Conservation (phyloP, 495 filamentous ascomycete genomes). For the Penicillium longicatenatum region DNA sequence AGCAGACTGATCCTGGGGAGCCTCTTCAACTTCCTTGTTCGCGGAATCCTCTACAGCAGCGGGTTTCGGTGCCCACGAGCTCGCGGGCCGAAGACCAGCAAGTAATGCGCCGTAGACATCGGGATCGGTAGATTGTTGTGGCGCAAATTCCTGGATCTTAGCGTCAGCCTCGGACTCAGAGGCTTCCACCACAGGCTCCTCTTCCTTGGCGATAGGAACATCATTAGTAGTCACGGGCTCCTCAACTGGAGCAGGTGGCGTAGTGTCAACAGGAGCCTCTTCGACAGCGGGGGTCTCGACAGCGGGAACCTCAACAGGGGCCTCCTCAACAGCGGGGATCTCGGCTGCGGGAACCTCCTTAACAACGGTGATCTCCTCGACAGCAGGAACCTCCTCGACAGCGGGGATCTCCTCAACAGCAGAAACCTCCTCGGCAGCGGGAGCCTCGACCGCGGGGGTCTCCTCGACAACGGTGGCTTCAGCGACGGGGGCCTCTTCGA, state of each 20-base stretch:
- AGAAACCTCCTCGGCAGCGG: too few relatives aligned
- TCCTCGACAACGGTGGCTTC: neutral
- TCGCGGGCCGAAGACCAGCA: neutral
- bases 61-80: neutral
- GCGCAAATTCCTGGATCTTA: neutral
- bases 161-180: constrained; percentile 8
- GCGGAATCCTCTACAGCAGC: constrained; percentile 4
- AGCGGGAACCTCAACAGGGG: neutral
- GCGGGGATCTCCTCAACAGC: too few relatives aligned
- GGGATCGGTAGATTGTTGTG: neutral
- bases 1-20: constrained; percentile 1
- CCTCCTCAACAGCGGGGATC: constrained; percentile 11
- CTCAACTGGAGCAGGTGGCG: constrained; percentile 10
- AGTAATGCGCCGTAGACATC: constrained; percentile 18
- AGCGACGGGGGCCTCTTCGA: neutral
- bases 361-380: constrained; percentile 8
- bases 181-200: neutral
- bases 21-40: constrained; percentile 14
- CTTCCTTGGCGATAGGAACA: constrained; percentile 3
- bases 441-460: neutral
- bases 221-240: constrained; percentile 10
- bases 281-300: constrained; percentile 2
- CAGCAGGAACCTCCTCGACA: too few relatives aligned
- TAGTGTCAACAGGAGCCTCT: constrained; percentile 3
- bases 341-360: neutral